Base-by-base conservation (phyloP, 352 stramenopile genomes). In the Globisporangium barbulae region DNA sequence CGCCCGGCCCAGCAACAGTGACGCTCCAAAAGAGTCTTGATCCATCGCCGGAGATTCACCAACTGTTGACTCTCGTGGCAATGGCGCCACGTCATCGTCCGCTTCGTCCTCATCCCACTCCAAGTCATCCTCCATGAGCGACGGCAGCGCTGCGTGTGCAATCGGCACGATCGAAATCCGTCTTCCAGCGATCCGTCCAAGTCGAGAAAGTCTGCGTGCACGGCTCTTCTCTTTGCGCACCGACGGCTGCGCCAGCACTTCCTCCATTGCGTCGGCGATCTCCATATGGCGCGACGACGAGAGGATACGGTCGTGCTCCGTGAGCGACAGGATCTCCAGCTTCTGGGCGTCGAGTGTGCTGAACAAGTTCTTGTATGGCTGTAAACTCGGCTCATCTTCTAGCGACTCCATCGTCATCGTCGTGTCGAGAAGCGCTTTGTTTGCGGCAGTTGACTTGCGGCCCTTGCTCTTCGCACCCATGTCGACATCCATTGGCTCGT, bases 261-360 rank as follows among this genome's bases (percentile, higher is more conserved):
- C 72, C 58, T 93, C 85, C 79, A 93, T 91, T 2, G 85, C 85
- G 45, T 92, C 78, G 28, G 85, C 81, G 53, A 93, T 90, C 41
- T 78, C 71, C 60, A 76, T 74, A 64, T 91, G 85, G 22, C 78
- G 76, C 15, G 67, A 71, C 7, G 81, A 89, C 28, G 83, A 90
- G 39, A 93, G 69, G 33, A 89, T 49, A 4, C 76, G 72, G 33
- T 89, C 74, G 59, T 89, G 79, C 57, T 90, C 80, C 0, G 71
- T 73, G 42, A 79, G 76, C 19, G 85, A 86, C 2, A 91, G 65
- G 45, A 90, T 76, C 64, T 92, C 85, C 15, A 93, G 53, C 48
- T 75, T 67, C 50, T 89, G 70, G 2, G 69, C 54, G 35, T 90
- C 82, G 33, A 91, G 53, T 15, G 74, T 72, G 25, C 72, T 33